phyloP scores from a whole-genome alignment of 495 filamentous ascomycete species.

The Hypoxylon crocopeplum region DNA sequence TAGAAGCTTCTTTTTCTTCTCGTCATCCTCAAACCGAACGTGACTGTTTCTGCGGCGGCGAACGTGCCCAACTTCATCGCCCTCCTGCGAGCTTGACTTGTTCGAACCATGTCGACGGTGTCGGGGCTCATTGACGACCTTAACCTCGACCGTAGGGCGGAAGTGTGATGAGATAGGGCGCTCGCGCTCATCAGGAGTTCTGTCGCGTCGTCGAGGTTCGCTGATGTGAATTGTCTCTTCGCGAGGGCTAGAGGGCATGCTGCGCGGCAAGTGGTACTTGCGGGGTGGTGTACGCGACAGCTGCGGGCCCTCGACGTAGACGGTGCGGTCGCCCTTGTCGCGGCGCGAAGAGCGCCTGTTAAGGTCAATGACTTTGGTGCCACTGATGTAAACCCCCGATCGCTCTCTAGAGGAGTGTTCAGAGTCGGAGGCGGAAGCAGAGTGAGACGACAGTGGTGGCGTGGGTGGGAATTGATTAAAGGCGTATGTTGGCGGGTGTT shows the following conservation, averaged over 20 bases:
- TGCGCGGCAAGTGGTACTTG: conserved; percentile 25
- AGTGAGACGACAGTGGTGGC: conserved; percentile 49
- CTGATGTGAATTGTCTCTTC: conserved; percentile 16
- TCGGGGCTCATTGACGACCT: conserved; percentile 35
- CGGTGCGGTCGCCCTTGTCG: conserved; percentile 34
- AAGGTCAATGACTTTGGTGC: conserved; percentile 37
- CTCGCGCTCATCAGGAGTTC: conserved; percentile 21
- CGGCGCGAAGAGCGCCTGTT: conserved; percentile 39
- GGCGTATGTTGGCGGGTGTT: conserved; percentile 34
- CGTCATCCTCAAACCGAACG: conserved; percentile 37
- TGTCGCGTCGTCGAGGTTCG: conserved; percentile 29
- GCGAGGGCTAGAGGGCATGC: conserved; percentile 19
- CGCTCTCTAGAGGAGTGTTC: conserved; percentile 40
- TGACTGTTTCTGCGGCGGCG: conserved; percentile 29
- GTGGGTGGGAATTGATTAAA: conserved; percentile 43
- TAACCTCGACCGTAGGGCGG: conserved; percentile 27
- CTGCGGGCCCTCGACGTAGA: conserved; percentile 34
- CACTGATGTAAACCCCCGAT: conserved; percentile 44
- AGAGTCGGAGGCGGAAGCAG: conserved; percentile 47
- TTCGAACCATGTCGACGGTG: conserved; percentile 35
- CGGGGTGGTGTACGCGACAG: conserved; percentile 38
- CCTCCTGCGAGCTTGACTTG: conserved; percentile 39
- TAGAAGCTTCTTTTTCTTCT: conserved; percentile 44
- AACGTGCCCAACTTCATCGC: conserved; percentile 34
- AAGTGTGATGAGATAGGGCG: conserved; percentile 27